These are phyloP conservation scores for Tubosaeta sp. DNA, from an alignment of 768 basidiomycete genomes.

Conservation along the genomic window DNA sequence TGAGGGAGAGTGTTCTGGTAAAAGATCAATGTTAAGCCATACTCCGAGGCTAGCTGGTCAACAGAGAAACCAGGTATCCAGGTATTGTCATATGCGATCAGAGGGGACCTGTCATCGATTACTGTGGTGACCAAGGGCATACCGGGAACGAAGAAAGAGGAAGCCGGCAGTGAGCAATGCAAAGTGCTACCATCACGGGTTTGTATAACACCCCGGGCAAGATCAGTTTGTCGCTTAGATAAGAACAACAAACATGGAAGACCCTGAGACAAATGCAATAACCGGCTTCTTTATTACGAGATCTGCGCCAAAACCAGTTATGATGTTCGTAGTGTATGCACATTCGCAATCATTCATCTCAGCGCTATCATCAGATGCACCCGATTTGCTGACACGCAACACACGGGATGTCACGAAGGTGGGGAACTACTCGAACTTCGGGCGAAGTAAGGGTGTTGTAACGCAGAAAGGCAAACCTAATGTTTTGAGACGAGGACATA, in stretches of 20 bases:
- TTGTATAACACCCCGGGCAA: no score
- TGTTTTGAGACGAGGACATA: slow-evolving; percentile 37
- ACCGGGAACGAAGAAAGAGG: not conserved
- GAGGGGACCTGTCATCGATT: slow-evolving; percentile 32
- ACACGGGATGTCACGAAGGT: slow-evolving; percentile 60
- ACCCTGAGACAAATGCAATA: no score
- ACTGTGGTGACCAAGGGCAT: slow-evolving; percentile 26
- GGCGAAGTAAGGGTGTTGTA: slow-evolving; percentile 38
- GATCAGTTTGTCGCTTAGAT: no score
- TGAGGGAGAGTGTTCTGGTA: not conserved
- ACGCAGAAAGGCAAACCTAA: slow-evolving; percentile 5
- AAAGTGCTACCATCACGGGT: no score
- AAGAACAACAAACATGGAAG: no score
- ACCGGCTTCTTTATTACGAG: no score
- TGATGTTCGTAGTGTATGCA: no score
- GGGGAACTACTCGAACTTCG: slow-evolving; percentile 36
- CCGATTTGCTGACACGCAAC: slow-evolving; percentile 48
- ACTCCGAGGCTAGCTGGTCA: slow-evolving; percentile 17
- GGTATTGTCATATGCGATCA: slow-evolving; percentile 24
- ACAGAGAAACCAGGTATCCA: slow-evolving; percentile 19
- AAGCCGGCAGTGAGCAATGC: no score
- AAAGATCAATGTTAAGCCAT: not conserved
- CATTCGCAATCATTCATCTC: slow-evolving; percentile 54
- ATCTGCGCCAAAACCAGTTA: no score
- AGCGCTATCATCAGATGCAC: slow-evolving; percentile 30